Conservation (phyloP, 768 basidiomycete species). For the Phallus indusiatus region DNA sequence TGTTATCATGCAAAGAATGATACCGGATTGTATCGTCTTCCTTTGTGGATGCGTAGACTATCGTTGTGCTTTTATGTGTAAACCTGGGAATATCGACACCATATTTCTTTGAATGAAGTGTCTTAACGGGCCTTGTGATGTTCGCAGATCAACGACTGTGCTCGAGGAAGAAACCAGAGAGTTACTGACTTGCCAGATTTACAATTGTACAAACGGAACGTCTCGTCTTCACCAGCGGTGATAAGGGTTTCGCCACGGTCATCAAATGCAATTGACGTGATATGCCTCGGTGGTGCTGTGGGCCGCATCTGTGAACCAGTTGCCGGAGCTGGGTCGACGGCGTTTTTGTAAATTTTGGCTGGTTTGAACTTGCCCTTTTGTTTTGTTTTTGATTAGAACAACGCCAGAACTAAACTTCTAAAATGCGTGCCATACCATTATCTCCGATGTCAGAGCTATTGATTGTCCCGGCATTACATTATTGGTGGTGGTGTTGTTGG, state of each 20-base stretch:
- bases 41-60: constrained; percentile 89
- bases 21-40: constrained; percentile 93
- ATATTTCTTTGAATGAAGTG: constrained; percentile 89
- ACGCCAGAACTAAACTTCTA: not conserved
- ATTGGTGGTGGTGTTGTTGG: constrained; percentile 25
- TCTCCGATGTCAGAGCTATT: constrained; percentile 34
- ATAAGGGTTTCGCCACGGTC: constrained; percentile 80
- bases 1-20: constrained; percentile 93
- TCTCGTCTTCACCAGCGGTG: constrained; percentile 88
- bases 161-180: constrained; percentile 7
- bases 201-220: constrained; percentile 80
- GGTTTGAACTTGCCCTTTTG: constrained; percentile 69
- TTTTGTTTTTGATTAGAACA: not conserved
- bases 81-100: constrained; percentile 92
- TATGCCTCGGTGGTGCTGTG: constrained; percentile 50
- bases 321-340: constrained; percentile 53
- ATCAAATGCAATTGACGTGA: constrained; percentile 86
- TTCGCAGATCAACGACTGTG: constrained; percentile 13
- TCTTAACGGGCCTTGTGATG: constrained; percentile 56
- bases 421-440: constrained; percentile 36
- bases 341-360: constrained; percentile 77
- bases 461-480: constrained; percentile 23
- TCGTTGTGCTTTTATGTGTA: constrained; percentile 80
- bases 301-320: constrained; percentile 33
- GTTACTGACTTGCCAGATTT: constrained; percentile 87